Conservation (phyloP, 164 flowering plant genomes). For the Kalanchoe fedtschenkoi region DNA sequence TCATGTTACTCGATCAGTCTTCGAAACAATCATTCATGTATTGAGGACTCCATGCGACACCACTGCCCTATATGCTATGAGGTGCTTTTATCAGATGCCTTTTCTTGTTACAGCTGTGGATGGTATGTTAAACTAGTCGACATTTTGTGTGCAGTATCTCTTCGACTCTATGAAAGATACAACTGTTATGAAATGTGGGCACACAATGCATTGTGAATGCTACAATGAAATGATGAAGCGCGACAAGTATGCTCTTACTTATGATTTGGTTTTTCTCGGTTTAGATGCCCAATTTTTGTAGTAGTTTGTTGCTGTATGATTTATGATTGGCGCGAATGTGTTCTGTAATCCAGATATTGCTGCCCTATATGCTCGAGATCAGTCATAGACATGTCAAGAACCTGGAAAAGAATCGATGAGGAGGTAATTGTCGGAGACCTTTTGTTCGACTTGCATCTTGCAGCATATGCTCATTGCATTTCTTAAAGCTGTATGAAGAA, state of each 20-base stretch:
- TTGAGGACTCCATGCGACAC: slow-evolving; percentile 86
- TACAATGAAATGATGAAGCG: slow-evolving; percentile 65
- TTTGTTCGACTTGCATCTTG: too few relatives aligned
- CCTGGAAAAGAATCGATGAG: slow-evolving; percentile 74
- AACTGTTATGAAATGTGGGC: slow-evolving; percentile 87
- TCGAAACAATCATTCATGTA: slow-evolving; percentile 61
- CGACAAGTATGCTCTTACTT: slow-evolving; percentile 42
- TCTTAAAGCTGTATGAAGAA: too few relatives aligned
- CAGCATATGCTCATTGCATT: too few relatives aligned
- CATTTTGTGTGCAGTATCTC: slow-evolving; percentile 54
- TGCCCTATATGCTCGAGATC: slow-evolving; percentile 93
- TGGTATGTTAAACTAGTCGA: slow-evolving; percentile 1
- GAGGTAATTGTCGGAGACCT: slow-evolving; percentile 61
- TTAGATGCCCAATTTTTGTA: neutral
- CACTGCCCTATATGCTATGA: slow-evolving; percentile 92
- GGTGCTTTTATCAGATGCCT: slow-evolving; percentile 25
- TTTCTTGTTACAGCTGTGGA: neutral
- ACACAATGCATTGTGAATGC: slow-evolving; percentile 88
- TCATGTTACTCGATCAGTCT: slow-evolving; percentile 62
- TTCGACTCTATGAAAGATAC: slow-evolving; percentile 84
- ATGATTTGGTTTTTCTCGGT: neutral
- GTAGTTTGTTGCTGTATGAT: slow-evolving; percentile 1
- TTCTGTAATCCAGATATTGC: slow-evolving; percentile 39
- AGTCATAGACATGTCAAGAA: slow-evolving; percentile 63
- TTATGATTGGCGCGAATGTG: neutral